Base-by-base conservation (phyloP, 306 rosid genomes). In the Carpinus viminea region DNA sequence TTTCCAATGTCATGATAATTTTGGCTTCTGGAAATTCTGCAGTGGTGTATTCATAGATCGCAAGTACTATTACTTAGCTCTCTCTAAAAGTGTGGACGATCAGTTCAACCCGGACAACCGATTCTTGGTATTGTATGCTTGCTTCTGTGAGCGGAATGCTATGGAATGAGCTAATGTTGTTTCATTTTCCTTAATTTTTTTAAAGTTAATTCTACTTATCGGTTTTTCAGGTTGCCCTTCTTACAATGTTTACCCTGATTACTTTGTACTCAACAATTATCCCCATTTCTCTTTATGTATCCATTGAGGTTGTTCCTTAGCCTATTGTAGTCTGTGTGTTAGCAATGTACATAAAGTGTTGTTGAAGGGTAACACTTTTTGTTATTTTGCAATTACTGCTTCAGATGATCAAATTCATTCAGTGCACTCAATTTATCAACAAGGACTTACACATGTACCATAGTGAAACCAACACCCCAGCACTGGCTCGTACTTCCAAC, bases 361-460 rank as follows among this genome's bases (percentile, higher is more conserved):
- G 31, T 65, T 80, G 31, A 70, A 72, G 70, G 79, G 76, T 62
- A 79, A 61, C 43, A 43, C 77, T 21, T 75, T 53, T 78, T 74
- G 70, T 74, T 69, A 76, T 66, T 41, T 74, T 76, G 76, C 20
- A 55, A 72, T 72, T 71, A 57, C 56, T 28, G 70, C 78, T 73
- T 86, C 94, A 95, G 99, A 95, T 95, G 99, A 89, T 95, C 86
- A 95, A 95, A 77, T 95, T 95, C 82, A 91, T 95, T 77, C 99
- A 95, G 84, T 95, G 90, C 21, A 85, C 99, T 68, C 99, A 95
- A 85, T 95, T 87, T 78, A 95, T 95, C 87, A 93, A 95, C 82
- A 95, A 93, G 86, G 99, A 95, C 83, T 84, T 93, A 81, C 81
- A 79, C 65, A 95, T 95, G 99, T 95, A 87, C 85, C 99, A 95